A percentile compares a stretch with the other conserved stretches of the same genome.
Evolutionary conservation across 163 green algal genomes (phyloP).

Genomic region (Prototheca wickerhamii): DNA sequence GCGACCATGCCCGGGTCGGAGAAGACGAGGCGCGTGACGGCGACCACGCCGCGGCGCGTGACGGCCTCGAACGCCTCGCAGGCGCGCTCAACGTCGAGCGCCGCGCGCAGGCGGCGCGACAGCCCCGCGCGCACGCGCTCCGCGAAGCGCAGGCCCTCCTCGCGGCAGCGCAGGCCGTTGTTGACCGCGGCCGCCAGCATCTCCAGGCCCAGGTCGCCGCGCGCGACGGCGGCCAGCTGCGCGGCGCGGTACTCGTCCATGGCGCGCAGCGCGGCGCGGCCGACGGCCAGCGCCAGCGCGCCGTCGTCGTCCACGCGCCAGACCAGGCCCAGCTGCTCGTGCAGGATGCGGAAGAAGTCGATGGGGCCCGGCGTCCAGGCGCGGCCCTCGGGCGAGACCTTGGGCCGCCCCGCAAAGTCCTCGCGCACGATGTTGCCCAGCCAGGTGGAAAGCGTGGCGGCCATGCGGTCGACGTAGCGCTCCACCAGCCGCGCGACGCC

Average conservation of each 20-base stretch:
- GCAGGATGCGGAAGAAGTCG: slow-evolving; percentile 87
- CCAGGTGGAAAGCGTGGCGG: slow-evolving; percentile 57
- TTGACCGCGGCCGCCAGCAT: slow-evolving; percentile 66
- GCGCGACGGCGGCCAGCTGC: slow-evolving; percentile 4
- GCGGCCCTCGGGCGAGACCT: slow-evolving; percentile 37
- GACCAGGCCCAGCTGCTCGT: slow-evolving; percentile 57
- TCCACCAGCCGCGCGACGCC: slow-evolving; percentile 42
- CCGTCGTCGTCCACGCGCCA: slow-evolving; percentile 7
- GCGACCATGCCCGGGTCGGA: slow-evolving; percentile 33
- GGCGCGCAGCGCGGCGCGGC: background rate
- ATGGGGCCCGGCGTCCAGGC: slow-evolving; percentile 65
- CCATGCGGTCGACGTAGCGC: slow-evolving; percentile 65
- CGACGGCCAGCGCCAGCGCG: background rate
- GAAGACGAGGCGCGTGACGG: slow-evolving; percentile 28
- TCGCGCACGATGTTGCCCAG: slow-evolving; percentile 71
- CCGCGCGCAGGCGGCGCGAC: slow-evolving; percentile 17
- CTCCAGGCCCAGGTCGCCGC: slow-evolving; percentile 30
- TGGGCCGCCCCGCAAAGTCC: slow-evolving; percentile 25
- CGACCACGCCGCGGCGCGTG: slow-evolving; percentile 17
- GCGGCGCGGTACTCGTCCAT: slow-evolving; percentile 17
- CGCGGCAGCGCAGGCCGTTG: slow-evolving; percentile 68
- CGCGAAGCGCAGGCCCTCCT: slow-evolving; percentile 59
- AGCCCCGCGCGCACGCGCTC: slow-evolving; percentile 52
- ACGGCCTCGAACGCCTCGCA: slow-evolving; percentile 45
- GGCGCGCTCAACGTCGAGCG: slow-evolving; percentile 51